Conservation (phyloP, 2,329 filamentous ascomycete genomes). For the Leptographium galeiforme region DNA sequence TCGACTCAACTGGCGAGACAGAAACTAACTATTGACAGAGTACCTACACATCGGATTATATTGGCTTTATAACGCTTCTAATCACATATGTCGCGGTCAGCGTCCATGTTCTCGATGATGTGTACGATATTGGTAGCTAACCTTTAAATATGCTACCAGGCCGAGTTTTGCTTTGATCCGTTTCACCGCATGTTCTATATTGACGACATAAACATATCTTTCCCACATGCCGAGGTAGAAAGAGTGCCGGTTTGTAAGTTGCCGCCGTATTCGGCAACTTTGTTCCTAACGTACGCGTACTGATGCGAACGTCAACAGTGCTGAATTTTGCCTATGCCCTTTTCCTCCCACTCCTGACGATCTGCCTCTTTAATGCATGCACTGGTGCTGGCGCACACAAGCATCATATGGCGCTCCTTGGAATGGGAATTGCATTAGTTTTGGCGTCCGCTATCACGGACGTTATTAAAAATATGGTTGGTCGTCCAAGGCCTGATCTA, state of each 20-base stretch:
- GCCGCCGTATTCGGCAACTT: too few species aligned
- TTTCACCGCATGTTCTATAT: conserved; percentile 94
- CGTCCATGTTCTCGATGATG: background rate
- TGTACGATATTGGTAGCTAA: background rate
- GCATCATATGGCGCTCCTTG: conserved; percentile 72
- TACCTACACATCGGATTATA: conserved; percentile 79
- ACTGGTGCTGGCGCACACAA: conserved; percentile 58
- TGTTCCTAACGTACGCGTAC: background rate
- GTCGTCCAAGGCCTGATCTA: conserved; percentile 45
- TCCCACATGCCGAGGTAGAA: conserved; percentile 73
- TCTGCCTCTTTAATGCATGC: conserved; percentile 52
- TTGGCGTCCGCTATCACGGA: conserved; percentile 78
- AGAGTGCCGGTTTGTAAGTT: conserved; percentile 63
- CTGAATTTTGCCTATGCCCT: conserved; percentile 73
- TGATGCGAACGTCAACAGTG: conserved; percentile 20
- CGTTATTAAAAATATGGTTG: conserved; percentile 77
- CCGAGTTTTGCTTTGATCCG: conserved; percentile 59
- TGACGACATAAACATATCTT: conserved; percentile 71
- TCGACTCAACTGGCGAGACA: background rate
- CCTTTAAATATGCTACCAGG: conserved; percentile 23
- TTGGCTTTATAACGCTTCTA: conserved; percentile 61
- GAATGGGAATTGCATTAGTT: conserved; percentile 63
- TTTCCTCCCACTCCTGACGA: conserved; percentile 52
- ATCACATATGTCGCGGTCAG: conserved; percentile 49
- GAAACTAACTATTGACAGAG: conserved; percentile 31